Base-by-base conservation (phyloP, 73 alveolate species). In the Halteria grandinella region DNA sequence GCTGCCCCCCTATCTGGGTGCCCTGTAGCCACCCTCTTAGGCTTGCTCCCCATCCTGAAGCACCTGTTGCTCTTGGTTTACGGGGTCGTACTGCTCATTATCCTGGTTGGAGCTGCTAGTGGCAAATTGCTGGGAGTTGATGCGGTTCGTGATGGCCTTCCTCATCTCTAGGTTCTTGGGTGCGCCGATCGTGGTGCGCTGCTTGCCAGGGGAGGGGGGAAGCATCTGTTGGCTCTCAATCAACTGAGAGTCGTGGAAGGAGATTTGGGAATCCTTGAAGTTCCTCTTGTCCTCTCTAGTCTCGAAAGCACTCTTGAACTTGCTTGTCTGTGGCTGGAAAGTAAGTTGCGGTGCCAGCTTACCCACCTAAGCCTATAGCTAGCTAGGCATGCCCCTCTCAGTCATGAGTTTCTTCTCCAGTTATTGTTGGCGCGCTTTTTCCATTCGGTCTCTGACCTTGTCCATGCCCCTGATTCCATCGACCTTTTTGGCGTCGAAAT, bases 251-350 rank as follows among this genome's bases (percentile, higher is more conserved):
- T n/a, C n/a, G n/a, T n/a, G n/a, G n/a, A n/a, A n/a, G n/a, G n/a
- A n/a, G n/a, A n/a, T n/a, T n/a, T n/a, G n/a, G n/a, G n/a, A n/a
- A n/a, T n/a, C n/a, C n/a, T n/a, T n/a, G n/a, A n/a, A n/a, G n/a
- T n/a, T n/a, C n/a, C n/a, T n/a, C n/a, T n/a, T n/a, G n/a, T n/a
- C n/a, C n/a, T n/a, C n/a, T n/a, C n/a, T n/a, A n/a, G n/a, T 39
- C 5, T 71, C 83, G 47, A 70, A 49, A 18, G 62, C 71, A 15
- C 72, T 33, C 83, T 66, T 66, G 66, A 66, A 66, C 21, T 66
- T 66, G 80, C 66, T 47, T 18, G n/a, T 66, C 41, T 66, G 39
- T 11, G 63, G 32, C 33, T 53, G 15, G 52, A 66, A 66, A 20
- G 8, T 45, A 63, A 66, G 43, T 10, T 21, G 4, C 24, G 47